Evolutionary conservation across 495 filamentous ascomycete genomes (phyloP), one percentile per base, ranked within the genome.

Genomic region (Aspergillus egyptiacus): DNA sequence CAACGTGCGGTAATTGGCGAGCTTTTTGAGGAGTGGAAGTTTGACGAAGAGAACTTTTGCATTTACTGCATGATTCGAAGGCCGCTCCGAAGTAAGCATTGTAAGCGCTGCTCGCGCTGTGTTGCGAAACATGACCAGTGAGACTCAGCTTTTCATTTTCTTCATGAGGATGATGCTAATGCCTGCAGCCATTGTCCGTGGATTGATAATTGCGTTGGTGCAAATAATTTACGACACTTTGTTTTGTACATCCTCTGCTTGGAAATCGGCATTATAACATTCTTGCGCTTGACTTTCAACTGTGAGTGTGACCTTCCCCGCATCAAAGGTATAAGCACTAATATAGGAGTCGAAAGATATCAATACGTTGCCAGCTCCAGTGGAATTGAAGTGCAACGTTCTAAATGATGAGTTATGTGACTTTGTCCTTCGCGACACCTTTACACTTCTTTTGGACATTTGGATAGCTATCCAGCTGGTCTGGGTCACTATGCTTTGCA

Each of bases 51-150:
- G 32, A 89, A 96, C 59, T 98, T 96, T 60, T 98, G 93, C 62
- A 83, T 93, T 23, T 75, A 77, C 25, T 98, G 93, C 69, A 95
- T 97, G 90, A 82, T 93, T 43, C 77, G 93, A 44, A 89, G 82
- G 62, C 94, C 93, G 5, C 67, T 97, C 43, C 78, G 93, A 39
- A 95, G 89, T 72, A 97, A 95, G 74, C 93, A 98, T 68, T 98
- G 93, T 70, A 84, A 82, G 59, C 77, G 84, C 53, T 98, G 93
- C 58, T 78, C 82, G 49, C 87, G 93, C 39, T 98, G 93, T 65
- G 83, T 98, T 54, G 89, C 93, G 23, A 96, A 93, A 68, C 87
- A 96, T 66, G 93, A 98, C 61, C 93, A 98, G 91, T 96, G 69
- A 73, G 90, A n/a, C n/a, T n/a, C n/a, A n/a, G 70, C 14, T 23